A percentile compares a stretch with the other conserved stretches of the same genome.
Evolutionary conservation across 495 filamentous ascomycete species (phyloP).

Genomic region (Chlorociboria aeruginascens): DNA sequence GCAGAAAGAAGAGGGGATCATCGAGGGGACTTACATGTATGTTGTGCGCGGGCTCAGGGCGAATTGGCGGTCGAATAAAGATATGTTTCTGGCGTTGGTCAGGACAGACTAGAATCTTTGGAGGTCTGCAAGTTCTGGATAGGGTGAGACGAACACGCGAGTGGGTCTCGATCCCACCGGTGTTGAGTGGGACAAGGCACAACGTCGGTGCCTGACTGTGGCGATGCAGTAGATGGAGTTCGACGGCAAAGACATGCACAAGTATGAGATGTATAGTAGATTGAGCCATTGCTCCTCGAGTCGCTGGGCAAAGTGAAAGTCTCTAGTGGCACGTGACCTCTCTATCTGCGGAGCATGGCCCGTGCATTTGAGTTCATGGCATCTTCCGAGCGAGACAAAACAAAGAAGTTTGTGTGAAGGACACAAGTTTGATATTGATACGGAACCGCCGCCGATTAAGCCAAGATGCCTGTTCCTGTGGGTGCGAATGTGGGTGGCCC

Average conservation of each 20-base stretch:
- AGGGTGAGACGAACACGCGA: conserved; percentile 12
- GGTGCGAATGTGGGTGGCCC: conserved; percentile 48
- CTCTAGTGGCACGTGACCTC: background rate
- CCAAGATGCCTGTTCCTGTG: conserved; percentile 58
- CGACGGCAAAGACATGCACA: too few relatives aligned
- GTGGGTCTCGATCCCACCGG: background rate
- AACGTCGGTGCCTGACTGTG: too few relatives aligned
- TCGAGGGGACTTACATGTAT: conserved; percentile 9
- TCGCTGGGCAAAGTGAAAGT: background rate
- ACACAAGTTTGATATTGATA: too few relatives aligned
- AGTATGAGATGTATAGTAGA: background rate
- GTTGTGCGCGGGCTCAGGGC: background rate
- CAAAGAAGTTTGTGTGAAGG: background rate
- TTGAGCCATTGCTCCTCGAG: background rate
- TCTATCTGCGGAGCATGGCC: background rate
- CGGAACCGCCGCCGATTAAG: too few relatives aligned
- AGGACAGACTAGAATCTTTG: conserved; percentile 16
- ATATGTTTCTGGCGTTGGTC: conserved; percentile 4
- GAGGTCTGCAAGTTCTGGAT: conserved; percentile 7
- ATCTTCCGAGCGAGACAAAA: background rate
- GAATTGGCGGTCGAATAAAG: conserved; percentile 10
- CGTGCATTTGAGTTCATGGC: background rate
- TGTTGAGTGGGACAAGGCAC: too few relatives aligned
- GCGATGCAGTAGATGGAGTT: too few relatives aligned
- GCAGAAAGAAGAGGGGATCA: background rate